Base-by-base conservation (phyloP, 192 early-diverging fungal species). In the Mortierella claussenii region DNA sequence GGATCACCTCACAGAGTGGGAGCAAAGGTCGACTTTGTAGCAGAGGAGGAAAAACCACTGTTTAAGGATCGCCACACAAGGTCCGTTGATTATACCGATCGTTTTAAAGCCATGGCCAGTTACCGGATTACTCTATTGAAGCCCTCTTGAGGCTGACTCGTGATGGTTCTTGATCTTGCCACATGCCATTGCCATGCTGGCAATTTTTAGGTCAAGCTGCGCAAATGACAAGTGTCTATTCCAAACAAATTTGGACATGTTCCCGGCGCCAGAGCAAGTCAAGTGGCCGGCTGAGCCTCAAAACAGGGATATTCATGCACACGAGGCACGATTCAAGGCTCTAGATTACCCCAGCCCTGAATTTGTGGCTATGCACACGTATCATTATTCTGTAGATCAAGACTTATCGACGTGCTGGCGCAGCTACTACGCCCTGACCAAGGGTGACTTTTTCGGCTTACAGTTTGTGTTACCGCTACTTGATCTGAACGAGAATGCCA, bases 211-310 rank as follows among this genome's bases (percentile, higher is more conserved):
- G 59, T 80, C 86, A 17, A 75, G 82, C 20, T 86, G 84, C 43
- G 32, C 57, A 31, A 84, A 86, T 32, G 84, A 85, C 55, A 82
- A 80, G 52, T 86, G 84, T 42, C 71, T 88, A 33, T 86, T 88
- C 30, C 68, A 79, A 20, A 86, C 85, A n/a, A 83, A 70, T 49
- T 71, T 80, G n/a, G 82, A 80, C 51, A 75, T 82, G 48, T 84
- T 86, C 52, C 84, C 83, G 33, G 17, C 27, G 20, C 85, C 84
- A 33, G 71, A 73, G 2, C 18, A 24, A 8, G 63, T 88, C 13
- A 70, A 80, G 49, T 75, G 83, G 68, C 59, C 64, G 2, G 27
- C 40, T 11, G 64, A 65, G 27, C 43, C 49, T 18, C 47, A 65
- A 20, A 56, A 52, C 8, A 55, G 70, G 31, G 68, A 80, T 28